Conservation (phyloP, 805 yeast species). For the Schwanniomyces pseudopolymorphus region DNA sequence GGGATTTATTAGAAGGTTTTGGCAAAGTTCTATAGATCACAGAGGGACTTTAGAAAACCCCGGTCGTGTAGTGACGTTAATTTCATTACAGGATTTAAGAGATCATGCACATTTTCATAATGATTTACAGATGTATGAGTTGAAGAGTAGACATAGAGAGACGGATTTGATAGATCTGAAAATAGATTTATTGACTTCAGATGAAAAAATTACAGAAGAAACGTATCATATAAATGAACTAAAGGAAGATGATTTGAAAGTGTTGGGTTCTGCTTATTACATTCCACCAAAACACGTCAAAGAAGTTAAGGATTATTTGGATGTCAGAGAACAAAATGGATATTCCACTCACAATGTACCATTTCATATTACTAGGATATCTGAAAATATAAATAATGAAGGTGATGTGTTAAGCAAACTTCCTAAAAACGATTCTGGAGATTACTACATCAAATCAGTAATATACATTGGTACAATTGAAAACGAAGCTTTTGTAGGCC, state of each 20-base stretch:
- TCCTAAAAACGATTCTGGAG: slow-evolving; percentile 30
- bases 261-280: slow-evolving; percentile 84
- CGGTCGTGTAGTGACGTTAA: slow-evolving; percentile 84
- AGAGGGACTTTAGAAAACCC: slow-evolving; percentile 85
- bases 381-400: slow-evolving; percentile 7
- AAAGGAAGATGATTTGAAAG: slow-evolving; percentile 45
- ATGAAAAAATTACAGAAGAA: slow-evolving; percentile 8
- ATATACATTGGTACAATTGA: slow-evolving; percentile 84
- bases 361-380: slow-evolving; percentile 49
- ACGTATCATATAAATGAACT: slow-evolving; percentile 15
- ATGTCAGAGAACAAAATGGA: slow-evolving; percentile 86
- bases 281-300: slow-evolving; percentile 63
- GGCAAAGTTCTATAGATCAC: slow-evolving; percentile 91
- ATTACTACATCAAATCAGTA: slow-evolving; percentile 48
- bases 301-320: slow-evolving; percentile 67
- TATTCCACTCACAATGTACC: slow-evolving; percentile 68
- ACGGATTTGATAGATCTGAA: slow-evolving; percentile 4
- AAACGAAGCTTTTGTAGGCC: slow-evolving; percentile 83
- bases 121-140: slow-evolving; percentile 41
- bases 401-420: slow-evolving; percentile 11
- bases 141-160: slow-evolving; percentile 11
- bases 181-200: neutral
- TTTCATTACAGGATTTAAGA: slow-evolving; percentile 57
- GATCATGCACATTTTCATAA: slow-evolving; percentile 36
- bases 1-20: slow-evolving; percentile 80